Conservation (phyloP, 1,284 basidiomycete genomes). For the Somion occarium region DNA sequence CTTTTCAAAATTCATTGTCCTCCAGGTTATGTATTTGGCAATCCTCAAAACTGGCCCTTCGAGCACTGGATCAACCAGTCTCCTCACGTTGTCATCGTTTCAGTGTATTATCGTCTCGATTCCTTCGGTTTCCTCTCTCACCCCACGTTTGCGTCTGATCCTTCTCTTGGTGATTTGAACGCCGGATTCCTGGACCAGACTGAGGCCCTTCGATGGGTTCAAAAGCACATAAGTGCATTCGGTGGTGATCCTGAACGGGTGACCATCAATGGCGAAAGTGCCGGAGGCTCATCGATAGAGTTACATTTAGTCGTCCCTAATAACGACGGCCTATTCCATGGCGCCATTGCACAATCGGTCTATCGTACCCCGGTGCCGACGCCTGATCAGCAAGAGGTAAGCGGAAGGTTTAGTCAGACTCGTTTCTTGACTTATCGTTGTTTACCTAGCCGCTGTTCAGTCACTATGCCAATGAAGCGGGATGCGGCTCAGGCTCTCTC, state of each 20-base stretch:
- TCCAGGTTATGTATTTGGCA: conserved; percentile 49
- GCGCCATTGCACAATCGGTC: conserved; percentile 58
- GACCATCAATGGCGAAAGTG: conserved; percentile 62
- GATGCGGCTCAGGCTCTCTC: conserved; percentile 37
- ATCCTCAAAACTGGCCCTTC: conserved; percentile 44
- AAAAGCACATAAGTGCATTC: conserved; percentile 54
- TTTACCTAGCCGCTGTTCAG: conserved; percentile 43
- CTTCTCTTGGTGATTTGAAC: conserved; percentile 46
- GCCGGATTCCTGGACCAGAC: conserved; percentile 60
- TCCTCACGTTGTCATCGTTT: conserved; percentile 37
- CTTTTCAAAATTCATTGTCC: not conserved
- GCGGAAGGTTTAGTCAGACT: conserved; percentile 7
- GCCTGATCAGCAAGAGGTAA: conserved; percentile 45
- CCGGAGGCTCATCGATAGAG: conserved; percentile 51
- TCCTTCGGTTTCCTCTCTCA: conserved; percentile 39
- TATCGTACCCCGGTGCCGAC: conserved; percentile 43
- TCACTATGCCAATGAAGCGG: conserved; percentile 42
- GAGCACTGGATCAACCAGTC: conserved; percentile 36
- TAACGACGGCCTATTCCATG: conserved; percentile 38
- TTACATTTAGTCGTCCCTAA: conserved; percentile 48
- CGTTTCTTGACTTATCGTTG: not conserved
- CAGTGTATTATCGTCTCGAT: conserved; percentile 40
- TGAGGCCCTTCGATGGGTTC: conserved; percentile 58
- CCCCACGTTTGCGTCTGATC: conserved; percentile 35
- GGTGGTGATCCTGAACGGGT: conserved; percentile 54